Evolutionary conservation across 1,139 yeast species (phyloP).

Genomic region (Kodamaea derodonti): DNA sequence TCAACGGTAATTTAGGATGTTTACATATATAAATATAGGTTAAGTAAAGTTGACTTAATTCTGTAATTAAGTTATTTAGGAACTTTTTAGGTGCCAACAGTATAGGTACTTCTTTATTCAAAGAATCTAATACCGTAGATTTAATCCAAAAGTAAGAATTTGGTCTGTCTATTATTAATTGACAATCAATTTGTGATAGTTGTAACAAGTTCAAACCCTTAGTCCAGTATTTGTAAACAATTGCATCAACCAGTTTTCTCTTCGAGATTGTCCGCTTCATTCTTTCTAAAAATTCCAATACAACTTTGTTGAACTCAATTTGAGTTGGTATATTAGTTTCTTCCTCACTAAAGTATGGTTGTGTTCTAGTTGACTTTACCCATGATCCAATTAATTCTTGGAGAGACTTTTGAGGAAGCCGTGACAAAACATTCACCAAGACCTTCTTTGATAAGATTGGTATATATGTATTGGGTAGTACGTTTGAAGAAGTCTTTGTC

Average conservation of each 20-base stretch:
- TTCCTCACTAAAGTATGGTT: constrained; percentile 26
- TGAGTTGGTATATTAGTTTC: constrained; percentile 13
- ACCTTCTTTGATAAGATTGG: constrained; percentile 29
- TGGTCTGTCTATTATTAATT: constrained; percentile 56
- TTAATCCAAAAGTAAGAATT: constrained; percentile 52
- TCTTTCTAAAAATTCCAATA: constrained; percentile 17
- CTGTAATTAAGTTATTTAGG: constrained; percentile 42
- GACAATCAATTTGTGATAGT: constrained; percentile 70
- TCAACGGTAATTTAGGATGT: constrained; percentile 59
- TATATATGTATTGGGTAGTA: constrained; percentile 38
- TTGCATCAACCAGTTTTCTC: constrained; percentile 43
- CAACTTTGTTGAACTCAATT: constrained; percentile 23
- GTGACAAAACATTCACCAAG: constrained; percentile 20
- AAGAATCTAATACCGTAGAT: constrained; percentile 47
- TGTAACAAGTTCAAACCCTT: constrained; percentile 65
- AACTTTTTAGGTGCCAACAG: constrained; percentile 44
- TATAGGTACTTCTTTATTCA: constrained; percentile 30
- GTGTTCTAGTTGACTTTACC: constrained; percentile 36
- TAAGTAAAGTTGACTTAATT: constrained; percentile 47
- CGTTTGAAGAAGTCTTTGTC: constrained; percentile 15
- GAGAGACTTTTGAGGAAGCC: constrained; percentile 34
- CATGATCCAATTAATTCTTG: constrained; percentile 32
- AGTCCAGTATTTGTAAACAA: constrained; percentile 56
- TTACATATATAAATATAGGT: constrained; percentile 64
- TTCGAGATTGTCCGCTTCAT: constrained; percentile 25